Conservation (phyloP, 306 rosid genomes). For the Styphnolobium japonicum region DNA sequence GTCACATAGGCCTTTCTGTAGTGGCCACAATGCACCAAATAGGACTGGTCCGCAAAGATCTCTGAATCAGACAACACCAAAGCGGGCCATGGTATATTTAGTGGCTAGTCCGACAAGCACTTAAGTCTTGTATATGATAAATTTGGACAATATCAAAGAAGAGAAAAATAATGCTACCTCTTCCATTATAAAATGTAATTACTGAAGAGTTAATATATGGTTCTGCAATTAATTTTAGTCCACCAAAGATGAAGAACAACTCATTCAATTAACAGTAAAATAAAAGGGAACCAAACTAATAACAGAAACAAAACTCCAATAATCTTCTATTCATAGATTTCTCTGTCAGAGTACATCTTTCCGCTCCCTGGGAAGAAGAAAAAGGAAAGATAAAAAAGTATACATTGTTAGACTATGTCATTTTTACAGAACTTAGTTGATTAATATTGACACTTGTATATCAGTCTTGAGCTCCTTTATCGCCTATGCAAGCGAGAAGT, state of each 20-base stretch:
- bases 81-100: background rate
- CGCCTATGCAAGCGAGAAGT: constrained; percentile 4
- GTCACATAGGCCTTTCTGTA: background rate
- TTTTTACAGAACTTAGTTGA: background rate
- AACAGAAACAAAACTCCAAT: background rate
- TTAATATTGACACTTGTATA: background rate
- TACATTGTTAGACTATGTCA: background rate
- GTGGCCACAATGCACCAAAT: background rate
- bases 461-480: background rate
- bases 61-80: background rate
- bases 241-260: background rate
- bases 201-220: background rate
- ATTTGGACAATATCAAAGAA: background rate
- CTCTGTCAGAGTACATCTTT: background rate
- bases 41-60: background rate
- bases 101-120: background rate
- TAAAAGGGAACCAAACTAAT: background rate
- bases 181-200: background rate
- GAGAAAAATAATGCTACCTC: background rate
- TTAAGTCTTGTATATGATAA: background rate
- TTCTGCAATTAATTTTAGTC: background rate
- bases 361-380: background rate
- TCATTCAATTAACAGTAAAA: background rate
- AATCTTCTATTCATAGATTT: background rate
- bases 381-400: background rate